Evolutionary conservation across 352 stramenopile genomes (phyloP).

Genomic region (Ophiocytium majus): DNA sequence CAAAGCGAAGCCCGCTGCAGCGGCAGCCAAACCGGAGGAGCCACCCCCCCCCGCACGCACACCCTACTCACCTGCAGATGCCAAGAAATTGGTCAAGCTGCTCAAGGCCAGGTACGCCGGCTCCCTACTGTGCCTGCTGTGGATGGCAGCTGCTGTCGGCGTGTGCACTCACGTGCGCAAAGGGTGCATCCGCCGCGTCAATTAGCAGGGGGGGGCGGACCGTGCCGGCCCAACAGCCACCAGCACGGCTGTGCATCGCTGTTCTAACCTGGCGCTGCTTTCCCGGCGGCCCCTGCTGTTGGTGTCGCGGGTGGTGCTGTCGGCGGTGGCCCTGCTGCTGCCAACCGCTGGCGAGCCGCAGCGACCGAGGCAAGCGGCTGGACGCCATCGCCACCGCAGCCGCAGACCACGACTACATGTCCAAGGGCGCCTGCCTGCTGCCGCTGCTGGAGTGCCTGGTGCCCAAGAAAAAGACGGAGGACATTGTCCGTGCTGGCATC

Average conservation of each 20-base stretch:
- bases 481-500: constrained; percentile 29
- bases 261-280: too few species aligned
- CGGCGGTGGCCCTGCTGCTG: neutral
- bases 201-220: neutral
- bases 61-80: constrained; percentile 38
- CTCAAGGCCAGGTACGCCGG: constrained; percentile 27
- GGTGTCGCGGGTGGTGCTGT: too few species aligned
- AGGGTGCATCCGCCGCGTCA: neutral
- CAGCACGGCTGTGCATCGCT: too few species aligned
- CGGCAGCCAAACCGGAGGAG: neutral
- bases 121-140: neutral
- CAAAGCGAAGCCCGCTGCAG: neutral
- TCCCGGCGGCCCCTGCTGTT: too few species aligned
- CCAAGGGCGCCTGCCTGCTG: constrained; percentile 42
- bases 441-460: constrained; percentile 49
- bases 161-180: neutral
- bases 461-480: constrained; percentile 53
- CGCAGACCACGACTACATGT: constrained; percentile 42
- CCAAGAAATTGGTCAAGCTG: constrained; percentile 49
- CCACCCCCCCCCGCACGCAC: neutral
- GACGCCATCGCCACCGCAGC: constrained; percentile 39
- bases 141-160: neutral
- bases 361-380: constrained; percentile 43
- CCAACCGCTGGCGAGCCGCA: neutral
- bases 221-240: neutral